Conservation (phyloP, 768 basidiomycete genomes). For the Ephemerocybe angulata region DNA sequence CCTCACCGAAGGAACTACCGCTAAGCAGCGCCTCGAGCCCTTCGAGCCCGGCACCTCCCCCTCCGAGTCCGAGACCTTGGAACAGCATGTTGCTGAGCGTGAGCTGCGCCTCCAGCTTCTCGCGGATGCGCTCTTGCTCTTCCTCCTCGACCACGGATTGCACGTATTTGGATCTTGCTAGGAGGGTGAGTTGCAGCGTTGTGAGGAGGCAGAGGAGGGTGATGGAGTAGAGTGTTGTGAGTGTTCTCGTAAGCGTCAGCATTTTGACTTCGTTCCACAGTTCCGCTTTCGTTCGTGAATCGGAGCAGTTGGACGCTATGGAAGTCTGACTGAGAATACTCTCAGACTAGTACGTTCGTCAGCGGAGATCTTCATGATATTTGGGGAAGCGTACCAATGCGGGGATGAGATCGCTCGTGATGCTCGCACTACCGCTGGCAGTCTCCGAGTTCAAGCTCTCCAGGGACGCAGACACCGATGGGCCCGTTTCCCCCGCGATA, state of each 20-base stretch:
- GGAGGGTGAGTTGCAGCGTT: constrained; percentile 77
- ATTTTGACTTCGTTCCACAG: constrained; percentile 94
- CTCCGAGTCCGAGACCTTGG: constrained; percentile 10
- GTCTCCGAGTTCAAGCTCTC: not conserved
- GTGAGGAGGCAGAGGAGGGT: constrained; percentile 86
- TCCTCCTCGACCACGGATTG: constrained; percentile 60
- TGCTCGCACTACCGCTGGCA: not conserved
- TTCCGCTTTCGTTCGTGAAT: constrained; percentile 64
- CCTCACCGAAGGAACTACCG: constrained; percentile 14
- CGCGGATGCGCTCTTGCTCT: constrained; percentile 52
- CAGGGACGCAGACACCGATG: not conserved
- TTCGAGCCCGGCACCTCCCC: constrained; percentile 22
- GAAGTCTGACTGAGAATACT: constrained; percentile 29
- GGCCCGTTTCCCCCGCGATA: not conserved
- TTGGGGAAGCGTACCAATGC: not conserved
- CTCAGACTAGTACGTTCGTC: not conserved
- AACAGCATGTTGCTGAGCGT: constrained; percentile 37
- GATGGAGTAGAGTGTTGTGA: constrained; percentile 83
- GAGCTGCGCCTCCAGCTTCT: constrained; percentile 39
- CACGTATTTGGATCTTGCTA: constrained; percentile 80
- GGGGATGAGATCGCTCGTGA: not conserved
- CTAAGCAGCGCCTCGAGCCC: constrained; percentile 10
- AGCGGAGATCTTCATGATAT: not conserved
- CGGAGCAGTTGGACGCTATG: constrained; percentile 25
- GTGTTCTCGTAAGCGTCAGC: constrained; percentile 79